phyloP scores from a whole-genome alignment of 345 rosid genomes.

The Eucalyptus shirleyi region DNA sequence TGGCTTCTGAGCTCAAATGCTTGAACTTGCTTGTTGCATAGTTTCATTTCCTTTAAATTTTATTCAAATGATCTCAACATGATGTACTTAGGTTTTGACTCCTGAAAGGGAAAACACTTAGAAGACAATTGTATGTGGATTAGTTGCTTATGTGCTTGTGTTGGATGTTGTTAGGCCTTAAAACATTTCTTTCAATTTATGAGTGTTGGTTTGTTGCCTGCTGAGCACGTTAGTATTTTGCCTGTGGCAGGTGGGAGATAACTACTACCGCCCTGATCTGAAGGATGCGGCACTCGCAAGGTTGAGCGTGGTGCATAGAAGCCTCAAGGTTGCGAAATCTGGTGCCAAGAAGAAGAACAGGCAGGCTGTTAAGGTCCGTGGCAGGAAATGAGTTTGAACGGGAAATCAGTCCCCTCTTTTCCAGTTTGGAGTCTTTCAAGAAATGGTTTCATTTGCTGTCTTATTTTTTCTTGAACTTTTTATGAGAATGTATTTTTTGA shows the following conservation, averaged over 20 bases:
- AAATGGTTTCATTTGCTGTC: not conserved
- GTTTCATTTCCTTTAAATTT: not conserved
- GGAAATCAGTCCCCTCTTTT: not conserved
- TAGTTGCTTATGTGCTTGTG: not conserved
- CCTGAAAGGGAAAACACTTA: not conserved
- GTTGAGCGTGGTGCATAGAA: slow-evolving; percentile 64
- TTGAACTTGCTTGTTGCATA: not conserved
- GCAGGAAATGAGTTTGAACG: slow-evolving; percentile 11
- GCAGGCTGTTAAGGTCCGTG: slow-evolving; percentile 26
- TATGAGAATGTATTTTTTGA: not conserved
- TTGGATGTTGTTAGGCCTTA: not conserved
- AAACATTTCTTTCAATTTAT: not conserved
- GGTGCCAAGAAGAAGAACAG: slow-evolving; percentile 93
- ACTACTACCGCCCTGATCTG: slow-evolving; percentile 87
- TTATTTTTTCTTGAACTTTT: not conserved
- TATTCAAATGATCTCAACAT: not conserved
- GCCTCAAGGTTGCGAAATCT: slow-evolving; percentile 77
- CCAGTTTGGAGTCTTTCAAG: not conserved
- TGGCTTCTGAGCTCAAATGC: slow-evolving; percentile 11
- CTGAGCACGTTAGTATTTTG: not conserved
- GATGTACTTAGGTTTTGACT: not conserved
- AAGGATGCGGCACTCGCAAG: slow-evolving; percentile 87
- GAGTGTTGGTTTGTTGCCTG: not conserved
- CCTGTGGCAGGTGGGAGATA: slow-evolving; percentile 50
- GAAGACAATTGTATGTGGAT: not conserved